Evolutionary conservation across 345 rosid species (phyloP).

Genomic region (Moricandia moricandioides): DNA sequence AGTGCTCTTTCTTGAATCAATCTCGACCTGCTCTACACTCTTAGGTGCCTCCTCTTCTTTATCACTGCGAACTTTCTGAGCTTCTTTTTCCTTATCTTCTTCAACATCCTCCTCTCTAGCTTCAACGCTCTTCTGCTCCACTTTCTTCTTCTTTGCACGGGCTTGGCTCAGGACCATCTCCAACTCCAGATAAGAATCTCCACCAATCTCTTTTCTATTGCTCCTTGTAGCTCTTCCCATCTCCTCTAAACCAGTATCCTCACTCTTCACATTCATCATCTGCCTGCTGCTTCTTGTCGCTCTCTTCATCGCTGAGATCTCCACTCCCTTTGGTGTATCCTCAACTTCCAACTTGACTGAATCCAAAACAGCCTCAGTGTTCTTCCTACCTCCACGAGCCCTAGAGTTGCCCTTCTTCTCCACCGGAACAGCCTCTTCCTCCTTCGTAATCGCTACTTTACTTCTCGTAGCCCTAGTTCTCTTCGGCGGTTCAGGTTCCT

Average conservation of each 20-base stretch:
- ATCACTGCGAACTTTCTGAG: too few relatives aligned
- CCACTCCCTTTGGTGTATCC: conserved; percentile 20
- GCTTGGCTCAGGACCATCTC: conserved; percentile 29
- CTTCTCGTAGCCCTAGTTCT: background rate
- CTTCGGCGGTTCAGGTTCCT: background rate
- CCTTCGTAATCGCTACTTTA: background rate
- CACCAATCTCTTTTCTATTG: conserved; percentile 31
- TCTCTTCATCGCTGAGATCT: conserved; percentile 21
- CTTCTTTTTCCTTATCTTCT: too few relatives aligned
- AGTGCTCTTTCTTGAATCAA: conserved; percentile 3
- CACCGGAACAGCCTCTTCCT: conserved; percentile 10
- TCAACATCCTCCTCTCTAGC: background rate
- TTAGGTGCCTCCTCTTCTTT: background rate
- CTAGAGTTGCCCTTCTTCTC: conserved; percentile 23
- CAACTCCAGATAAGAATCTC: conserved; percentile 19
- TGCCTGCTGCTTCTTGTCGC: conserved; percentile 37
- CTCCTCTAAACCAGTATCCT: conserved; percentile 9
- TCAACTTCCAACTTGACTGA: conserved; percentile 28
- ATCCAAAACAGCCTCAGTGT: conserved; percentile 7
- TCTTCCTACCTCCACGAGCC: conserved; percentile 31
- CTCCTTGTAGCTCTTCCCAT: conserved; percentile 36
- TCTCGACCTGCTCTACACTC: conserved; percentile 19
- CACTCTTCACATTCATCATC: conserved; percentile 13
- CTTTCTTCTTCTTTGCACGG: conserved; percentile 29
- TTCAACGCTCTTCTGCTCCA: conserved; percentile 12